Percentiles rank a stretch among this genome's conserved stretches.
phyloP scores from a whole-genome alignment of 2,329 filamentous ascomycete genomes.

The Alternaria atra region DNA sequence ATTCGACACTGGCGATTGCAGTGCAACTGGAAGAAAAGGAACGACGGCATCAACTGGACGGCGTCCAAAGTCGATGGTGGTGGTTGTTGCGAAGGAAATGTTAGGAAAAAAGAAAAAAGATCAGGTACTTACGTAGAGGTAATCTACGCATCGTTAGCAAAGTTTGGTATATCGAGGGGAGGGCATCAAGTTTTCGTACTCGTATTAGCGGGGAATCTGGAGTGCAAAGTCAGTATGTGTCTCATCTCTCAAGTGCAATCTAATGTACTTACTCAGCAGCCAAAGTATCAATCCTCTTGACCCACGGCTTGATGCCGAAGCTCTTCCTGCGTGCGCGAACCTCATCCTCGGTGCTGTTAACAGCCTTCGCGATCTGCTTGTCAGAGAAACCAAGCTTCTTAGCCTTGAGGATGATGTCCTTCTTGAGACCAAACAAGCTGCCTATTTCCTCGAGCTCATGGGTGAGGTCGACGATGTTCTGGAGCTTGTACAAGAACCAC shows the following conservation, averaged over 20 bases:
- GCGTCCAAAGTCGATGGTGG: neutral
- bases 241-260: neutral
- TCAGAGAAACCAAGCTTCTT: slow-evolving; percentile 99
- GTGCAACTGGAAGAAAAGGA: too few species aligned
- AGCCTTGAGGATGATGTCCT: slow-evolving; percentile 86
- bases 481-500: slow-evolving; percentile 98
- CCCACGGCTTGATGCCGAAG: slow-evolving; percentile 92
- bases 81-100: neutral
- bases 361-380: slow-evolving; percentile 87
- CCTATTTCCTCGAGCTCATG: slow-evolving; percentile 85
- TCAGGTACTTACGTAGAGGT: slow-evolving; percentile 8
- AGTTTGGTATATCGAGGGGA: neutral
- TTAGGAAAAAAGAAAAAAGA: neutral
- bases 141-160: slow-evolving; percentile 4
- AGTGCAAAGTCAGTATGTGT: neutral
- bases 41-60: too few species aligned
- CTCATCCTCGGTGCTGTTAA: slow-evolving; percentile 86
- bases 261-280: slow-evolving; percentile 72
- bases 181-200: neutral
- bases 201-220: neutral
- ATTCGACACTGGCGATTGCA: too few species aligned
- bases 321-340: slow-evolving; percentile 84
- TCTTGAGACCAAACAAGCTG: slow-evolving; percentile 82
- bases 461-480: slow-evolving; percentile 94
- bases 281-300: slow-evolving; percentile 98